A percentile compares a stretch with the other conserved stretches of the same genome.
These are phyloP conservation scores for Pouteria glomerata DNA, from an alignment of 148 eudicot species.

Conservation along the genomic window DNA sequence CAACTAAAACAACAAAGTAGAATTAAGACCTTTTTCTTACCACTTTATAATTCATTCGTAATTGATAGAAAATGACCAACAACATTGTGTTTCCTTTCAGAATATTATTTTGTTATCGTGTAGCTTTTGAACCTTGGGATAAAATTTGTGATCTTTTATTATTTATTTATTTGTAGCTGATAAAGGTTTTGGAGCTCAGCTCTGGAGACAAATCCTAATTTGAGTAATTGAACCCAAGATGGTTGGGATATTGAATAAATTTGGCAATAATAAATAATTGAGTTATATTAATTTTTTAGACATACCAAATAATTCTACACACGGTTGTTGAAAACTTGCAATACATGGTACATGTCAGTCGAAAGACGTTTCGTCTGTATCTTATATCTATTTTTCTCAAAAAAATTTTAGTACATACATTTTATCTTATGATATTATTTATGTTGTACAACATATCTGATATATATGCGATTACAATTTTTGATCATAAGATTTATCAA, in stretches of 20 bases:
- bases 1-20: neutral
- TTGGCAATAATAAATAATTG: conserved; percentile 2
- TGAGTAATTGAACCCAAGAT: neutral
- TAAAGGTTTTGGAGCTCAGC: neutral
- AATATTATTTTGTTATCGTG: neutral
- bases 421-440: too few relatives aligned
- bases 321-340: too few relatives aligned
- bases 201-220: neutral
- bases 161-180: neutral
- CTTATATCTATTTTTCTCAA: too few relatives aligned
- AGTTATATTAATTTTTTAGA: neutral
- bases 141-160: neutral
- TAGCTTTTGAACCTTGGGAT: neutral
- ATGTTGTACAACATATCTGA: too few relatives aligned
- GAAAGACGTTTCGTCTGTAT: too few relatives aligned
- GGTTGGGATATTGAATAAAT: too few relatives aligned
- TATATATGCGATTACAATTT: too few relatives aligned
- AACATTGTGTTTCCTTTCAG: neutral
- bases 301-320: neutral
- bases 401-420: too few relatives aligned
- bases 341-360: too few relatives aligned
- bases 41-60: neutral
- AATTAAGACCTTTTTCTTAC: neutral
- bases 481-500: too few relatives aligned
- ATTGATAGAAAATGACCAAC: neutral